These are phyloP conservation scores for Pyrrhoderma noxium DNA, from an alignment of 1,284 basidiomycete genomes.

Conservation along the genomic window DNA sequence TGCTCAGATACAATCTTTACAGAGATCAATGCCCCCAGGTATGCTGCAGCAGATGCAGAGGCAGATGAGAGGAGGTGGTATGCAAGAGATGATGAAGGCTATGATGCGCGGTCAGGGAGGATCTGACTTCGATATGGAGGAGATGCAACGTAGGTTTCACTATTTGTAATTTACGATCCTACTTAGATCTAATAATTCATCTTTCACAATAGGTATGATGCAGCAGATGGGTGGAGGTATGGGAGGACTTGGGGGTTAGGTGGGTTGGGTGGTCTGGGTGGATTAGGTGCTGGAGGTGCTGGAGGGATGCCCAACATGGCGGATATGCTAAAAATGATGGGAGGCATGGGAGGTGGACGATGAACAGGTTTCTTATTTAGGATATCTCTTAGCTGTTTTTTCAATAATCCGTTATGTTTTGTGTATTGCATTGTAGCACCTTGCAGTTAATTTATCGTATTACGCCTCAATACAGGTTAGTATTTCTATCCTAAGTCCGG, in stretches of 20 bases:
- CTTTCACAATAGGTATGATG: constrained; percentile 62
- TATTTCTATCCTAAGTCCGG: neutral
- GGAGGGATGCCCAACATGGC: constrained; percentile 58
- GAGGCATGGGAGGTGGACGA: constrained; percentile 46
- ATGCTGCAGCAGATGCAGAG: constrained; percentile 81
- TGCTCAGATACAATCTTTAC: constrained; percentile 89
- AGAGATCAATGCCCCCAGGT: constrained; percentile 84
- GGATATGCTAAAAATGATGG: constrained; percentile 84
- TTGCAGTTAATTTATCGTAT: constrained; percentile 11
- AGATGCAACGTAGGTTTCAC: constrained; percentile 66
- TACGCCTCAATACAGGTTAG: neutral
- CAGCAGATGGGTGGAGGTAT: constrained; percentile 69
- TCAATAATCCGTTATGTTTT: neutral
- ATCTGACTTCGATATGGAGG: constrained; percentile 76
- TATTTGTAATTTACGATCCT: constrained; percentile 5
- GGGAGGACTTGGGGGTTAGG: constrained; percentile 51
- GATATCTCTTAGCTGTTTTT: neutral
- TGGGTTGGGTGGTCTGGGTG: constrained; percentile 47
- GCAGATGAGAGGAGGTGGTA: constrained; percentile 77
- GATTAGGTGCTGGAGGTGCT: constrained; percentile 34
- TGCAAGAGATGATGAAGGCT: constrained; percentile 93
- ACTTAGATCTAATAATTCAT: constrained; percentile 10
- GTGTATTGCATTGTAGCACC: constrained; percentile 5
- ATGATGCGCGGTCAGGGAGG: constrained; percentile 90
- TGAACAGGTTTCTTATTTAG: constrained; percentile 23